Conservation (phyloP, 2,329 filamentous ascomycete genomes). For the Lachnellula cervina region DNA sequence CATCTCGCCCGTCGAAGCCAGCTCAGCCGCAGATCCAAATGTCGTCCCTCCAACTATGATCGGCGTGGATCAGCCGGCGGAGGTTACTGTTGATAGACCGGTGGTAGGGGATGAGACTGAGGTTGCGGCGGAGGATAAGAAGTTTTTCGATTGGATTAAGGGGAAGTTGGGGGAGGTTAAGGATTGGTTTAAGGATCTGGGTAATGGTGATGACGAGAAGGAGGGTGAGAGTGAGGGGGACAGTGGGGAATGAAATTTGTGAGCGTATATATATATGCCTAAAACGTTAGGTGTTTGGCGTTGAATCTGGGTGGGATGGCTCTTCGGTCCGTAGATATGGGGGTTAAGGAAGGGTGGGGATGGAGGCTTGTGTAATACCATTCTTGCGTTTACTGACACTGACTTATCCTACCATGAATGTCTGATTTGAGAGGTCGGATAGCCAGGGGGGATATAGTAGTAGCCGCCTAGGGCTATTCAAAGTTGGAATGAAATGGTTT, state of each 20-base stretch:
- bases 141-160: slow-evolving; percentile 49
- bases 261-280: not conserved
- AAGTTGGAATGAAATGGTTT: too few relatives aligned
- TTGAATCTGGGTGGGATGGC: not conserved
- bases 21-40: slow-evolving; percentile 25
- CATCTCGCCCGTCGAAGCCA: slow-evolving; percentile 28
- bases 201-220: not conserved
- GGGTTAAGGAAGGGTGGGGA: too few relatives aligned
- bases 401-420: too few relatives aligned
- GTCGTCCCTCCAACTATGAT: slow-evolving; percentile 23
- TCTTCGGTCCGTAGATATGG: too few relatives aligned
- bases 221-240: not conserved
- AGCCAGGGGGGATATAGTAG: too few relatives aligned
- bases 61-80: slow-evolving; percentile 25
- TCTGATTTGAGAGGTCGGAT: too few relatives aligned
- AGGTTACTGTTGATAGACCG: slow-evolving; percentile 20
- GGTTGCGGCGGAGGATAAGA: slow-evolving; percentile 28
- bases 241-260: too few relatives aligned
- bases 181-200: slow-evolving; percentile 21
- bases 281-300: not conserved
- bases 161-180: slow-evolving; percentile 41
- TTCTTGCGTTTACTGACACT: too few relatives aligned
- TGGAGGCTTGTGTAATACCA: too few relatives aligned
- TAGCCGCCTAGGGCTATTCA: too few relatives aligned
- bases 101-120: slow-evolving; percentile 21